Evolutionary conservation across 2,329 filamentous ascomycete genomes (phyloP).

Genomic region (Ophiocordyceps camponoti-saundersi): DNA sequence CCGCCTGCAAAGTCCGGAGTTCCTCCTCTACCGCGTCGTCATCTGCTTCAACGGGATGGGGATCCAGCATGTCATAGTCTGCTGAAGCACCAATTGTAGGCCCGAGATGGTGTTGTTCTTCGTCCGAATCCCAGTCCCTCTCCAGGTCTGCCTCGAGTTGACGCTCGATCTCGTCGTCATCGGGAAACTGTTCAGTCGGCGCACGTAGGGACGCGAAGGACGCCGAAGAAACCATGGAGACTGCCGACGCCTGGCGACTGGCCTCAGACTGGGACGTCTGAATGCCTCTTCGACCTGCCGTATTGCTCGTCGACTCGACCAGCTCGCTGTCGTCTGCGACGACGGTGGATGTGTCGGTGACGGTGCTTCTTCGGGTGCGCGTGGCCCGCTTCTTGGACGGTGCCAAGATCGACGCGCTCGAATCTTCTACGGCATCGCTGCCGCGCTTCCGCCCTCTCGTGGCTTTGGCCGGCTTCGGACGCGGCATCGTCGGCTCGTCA

Average conservation of each 20-base stretch:
- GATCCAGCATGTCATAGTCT: conserved; percentile 36
- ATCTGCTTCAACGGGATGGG: conserved; percentile 23
- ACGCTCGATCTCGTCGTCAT: conserved; percentile 49
- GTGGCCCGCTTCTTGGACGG: conserved; percentile 43
- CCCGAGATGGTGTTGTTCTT: conserved; percentile 32
- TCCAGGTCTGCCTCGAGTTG: conserved; percentile 50
- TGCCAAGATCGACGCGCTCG: conserved; percentile 21
- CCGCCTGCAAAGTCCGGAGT: conserved; percentile 28
- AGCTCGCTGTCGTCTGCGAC: conserved; percentile 24
- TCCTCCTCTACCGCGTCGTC: conserved; percentile 35
- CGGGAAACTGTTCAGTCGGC: conserved; percentile 25
- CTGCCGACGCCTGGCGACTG: conserved; percentile 5
- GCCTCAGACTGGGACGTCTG: conserved; percentile 23
- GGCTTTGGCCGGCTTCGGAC: conserved; percentile 19
- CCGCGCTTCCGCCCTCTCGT: conserved; percentile 43
- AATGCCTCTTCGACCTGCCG: conserved; percentile 18
- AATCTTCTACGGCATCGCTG: conserved; percentile 41
- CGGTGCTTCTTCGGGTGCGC: conserved; percentile 29
- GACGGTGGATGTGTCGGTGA: conserved; percentile 19
- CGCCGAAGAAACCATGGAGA: conserved; percentile 31
- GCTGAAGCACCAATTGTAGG: conserved; percentile 21
- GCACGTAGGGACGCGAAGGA: conserved; percentile 27
- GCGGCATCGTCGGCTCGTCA: conserved; percentile 6
- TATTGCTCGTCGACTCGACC: conserved; percentile 14
- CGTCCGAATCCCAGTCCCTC: conserved; percentile 25